Evolutionary conservation across 108 stramenopile species (phyloP).

Genomic region (Pseudonitzschia pungens): DNA sequence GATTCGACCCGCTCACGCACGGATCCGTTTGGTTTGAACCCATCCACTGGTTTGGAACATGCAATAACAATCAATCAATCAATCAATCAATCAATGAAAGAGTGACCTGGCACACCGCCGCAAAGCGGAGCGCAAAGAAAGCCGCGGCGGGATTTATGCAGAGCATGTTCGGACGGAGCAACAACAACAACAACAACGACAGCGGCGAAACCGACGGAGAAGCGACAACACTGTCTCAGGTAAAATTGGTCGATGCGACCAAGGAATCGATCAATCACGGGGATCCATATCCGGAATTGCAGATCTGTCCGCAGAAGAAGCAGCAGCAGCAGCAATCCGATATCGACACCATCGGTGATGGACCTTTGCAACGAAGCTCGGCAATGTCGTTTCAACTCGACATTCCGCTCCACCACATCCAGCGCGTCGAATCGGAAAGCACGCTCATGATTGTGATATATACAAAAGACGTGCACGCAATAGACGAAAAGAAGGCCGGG

Average conservation of each 20-base stretch:
- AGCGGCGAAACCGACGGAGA: background rate
- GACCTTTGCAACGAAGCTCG: conserved; percentile 23
- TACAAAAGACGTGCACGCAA: conserved; percentile 36
- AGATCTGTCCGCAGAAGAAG: conserved; percentile 13
- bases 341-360: conserved; percentile 6
- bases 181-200: conserved; percentile 8
- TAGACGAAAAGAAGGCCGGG: conserved; percentile 27
- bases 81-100: conserved; percentile 1
- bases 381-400: conserved; percentile 19
- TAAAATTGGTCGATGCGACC: conserved; percentile 43
- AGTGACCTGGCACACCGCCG: conserved; percentile 49
- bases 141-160: conserved; percentile 41
- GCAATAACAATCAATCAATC: background rate
- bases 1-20: too few species aligned
- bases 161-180: conserved; percentile 41
- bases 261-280: conserved; percentile 34
- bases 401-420: conserved; percentile 46
- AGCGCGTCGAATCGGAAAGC: conserved; percentile 33
- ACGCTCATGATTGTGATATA: conserved; percentile 27
- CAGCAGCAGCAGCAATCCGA: background rate
- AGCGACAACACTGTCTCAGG: conserved; percentile 17
- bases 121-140: background rate
- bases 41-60: background rate
- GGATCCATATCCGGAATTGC: conserved; percentile 46
- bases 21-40: too few species aligned